These are phyloP conservation scores for Lentithecium fluviatile DNA, from an alignment of 495 filamentous ascomycete species.

Conservation along the genomic window DNA sequence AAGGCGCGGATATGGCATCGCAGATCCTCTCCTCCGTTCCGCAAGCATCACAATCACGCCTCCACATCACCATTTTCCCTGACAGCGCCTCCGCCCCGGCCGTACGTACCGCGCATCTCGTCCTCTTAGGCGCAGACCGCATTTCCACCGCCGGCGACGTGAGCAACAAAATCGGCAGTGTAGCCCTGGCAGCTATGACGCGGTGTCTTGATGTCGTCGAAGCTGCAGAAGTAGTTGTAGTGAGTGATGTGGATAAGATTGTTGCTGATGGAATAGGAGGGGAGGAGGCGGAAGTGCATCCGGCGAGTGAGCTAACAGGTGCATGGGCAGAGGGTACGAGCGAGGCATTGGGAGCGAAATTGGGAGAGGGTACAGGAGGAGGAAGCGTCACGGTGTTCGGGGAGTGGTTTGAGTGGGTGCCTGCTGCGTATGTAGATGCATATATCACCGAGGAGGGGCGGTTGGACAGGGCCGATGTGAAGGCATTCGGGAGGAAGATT, in stretches of 20 bases:
- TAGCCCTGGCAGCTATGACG: constrained; percentile 55
- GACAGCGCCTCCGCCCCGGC: constrained; percentile 62
- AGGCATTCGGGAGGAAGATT: constrained; percentile 10
- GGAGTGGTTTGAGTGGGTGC: constrained; percentile 67
- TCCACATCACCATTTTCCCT: constrained; percentile 54
- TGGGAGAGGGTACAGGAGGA: neutral
- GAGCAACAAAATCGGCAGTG: constrained; percentile 65
- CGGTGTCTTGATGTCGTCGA: constrained; percentile 41
- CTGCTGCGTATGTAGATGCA: constrained; percentile 51
- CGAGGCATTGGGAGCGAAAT: constrained; percentile 7
- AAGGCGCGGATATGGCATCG: constrained; percentile 59
- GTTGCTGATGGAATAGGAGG: constrained; percentile 47
- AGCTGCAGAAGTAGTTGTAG: constrained; percentile 52
- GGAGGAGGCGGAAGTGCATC: constrained; percentile 50
- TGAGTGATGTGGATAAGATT: constrained; percentile 63
- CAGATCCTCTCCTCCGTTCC: constrained; percentile 46
- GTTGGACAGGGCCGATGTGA: constrained; percentile 39
- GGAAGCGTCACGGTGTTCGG: constrained; percentile 52
- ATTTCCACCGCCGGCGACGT: constrained; percentile 58
- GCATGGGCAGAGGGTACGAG: constrained; percentile 13
- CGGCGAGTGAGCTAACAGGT: constrained; percentile 6
- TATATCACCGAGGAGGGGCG: constrained; percentile 58
- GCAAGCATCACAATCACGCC: constrained; percentile 22
- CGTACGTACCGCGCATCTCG: constrained; percentile 48
- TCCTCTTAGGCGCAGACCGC: constrained; percentile 64